Evolutionary conservation across 139 green algal genomes (phyloP).

Genomic region (Protoeuglena noctilucae): DNA sequence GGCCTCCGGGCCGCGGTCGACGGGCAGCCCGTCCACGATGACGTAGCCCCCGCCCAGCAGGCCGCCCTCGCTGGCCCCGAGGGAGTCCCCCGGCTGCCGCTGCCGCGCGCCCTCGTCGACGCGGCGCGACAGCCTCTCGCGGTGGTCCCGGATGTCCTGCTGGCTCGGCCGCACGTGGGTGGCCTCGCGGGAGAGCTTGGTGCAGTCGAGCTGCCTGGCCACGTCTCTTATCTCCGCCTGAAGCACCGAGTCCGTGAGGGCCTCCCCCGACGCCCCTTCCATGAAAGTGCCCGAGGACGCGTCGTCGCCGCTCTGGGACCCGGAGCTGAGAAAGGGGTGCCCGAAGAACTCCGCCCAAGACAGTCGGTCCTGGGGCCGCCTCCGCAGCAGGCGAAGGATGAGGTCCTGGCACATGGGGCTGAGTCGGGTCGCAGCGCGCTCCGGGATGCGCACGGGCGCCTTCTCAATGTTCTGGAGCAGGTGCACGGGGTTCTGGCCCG

Average conservation of each 20-base stretch:
- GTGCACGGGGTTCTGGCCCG: conserved; percentile 73
- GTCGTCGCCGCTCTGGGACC: neutral
- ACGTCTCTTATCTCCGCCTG: too few species aligned
- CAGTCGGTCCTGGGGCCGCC: neutral
- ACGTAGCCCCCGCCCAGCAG: too few species aligned
- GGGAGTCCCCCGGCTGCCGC: too few species aligned
- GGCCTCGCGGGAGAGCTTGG: too few species aligned
- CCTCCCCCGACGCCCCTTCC: neutral
- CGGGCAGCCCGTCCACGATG: too few species aligned
- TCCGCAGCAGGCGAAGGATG: neutral
- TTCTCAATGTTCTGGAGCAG: conserved; percentile 84
- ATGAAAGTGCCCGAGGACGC: neutral
- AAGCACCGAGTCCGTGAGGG: neutral
- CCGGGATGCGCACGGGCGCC: conserved; percentile 45
- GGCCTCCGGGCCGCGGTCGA: too few species aligned
- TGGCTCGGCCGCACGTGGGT: neutral
- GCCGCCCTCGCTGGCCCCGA: too few species aligned
- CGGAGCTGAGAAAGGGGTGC: neutral
- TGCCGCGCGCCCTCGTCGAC: too few species aligned
- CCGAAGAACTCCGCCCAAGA: neutral
- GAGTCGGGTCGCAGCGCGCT: neutral
- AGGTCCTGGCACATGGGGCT: neutral
- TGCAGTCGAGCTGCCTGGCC: too few species aligned
- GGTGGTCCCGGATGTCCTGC: neutral
- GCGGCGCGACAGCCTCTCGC: too few species aligned